These are phyloP conservation scores for Antrodiella citrinella DNA, from an alignment of 768 basidiomycete species.

Conservation along the genomic window DNA sequence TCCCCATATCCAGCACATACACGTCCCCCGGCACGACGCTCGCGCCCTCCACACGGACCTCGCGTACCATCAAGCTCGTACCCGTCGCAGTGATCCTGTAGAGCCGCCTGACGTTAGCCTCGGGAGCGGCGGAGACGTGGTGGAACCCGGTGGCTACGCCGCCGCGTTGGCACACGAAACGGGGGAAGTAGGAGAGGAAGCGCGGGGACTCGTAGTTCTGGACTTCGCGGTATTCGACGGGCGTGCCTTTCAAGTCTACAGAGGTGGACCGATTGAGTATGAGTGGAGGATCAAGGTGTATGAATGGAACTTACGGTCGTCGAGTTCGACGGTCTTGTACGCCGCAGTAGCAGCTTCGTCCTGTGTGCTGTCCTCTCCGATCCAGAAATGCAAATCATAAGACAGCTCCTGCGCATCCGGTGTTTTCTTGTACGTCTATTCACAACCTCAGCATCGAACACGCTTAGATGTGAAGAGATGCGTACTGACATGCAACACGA, in stretches of 20 bases:
- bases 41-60: constrained; percentile 35
- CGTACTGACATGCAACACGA: constrained; percentile 52
- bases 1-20: constrained; percentile 53
- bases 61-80: constrained; percentile 31
- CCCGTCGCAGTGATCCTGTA: constrained; percentile 36
- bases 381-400: constrained; percentile 61
- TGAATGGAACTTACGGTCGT: constrained; percentile 44
- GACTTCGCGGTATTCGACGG: constrained; percentile 56
- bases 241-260: constrained; percentile 50
- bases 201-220: constrained; percentile 47
- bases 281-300: background rate
- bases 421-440: constrained; percentile 49
- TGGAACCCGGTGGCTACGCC: constrained; percentile 46
- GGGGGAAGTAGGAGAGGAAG: constrained; percentile 41
- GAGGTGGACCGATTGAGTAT: background rate
- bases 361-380: constrained; percentile 49
- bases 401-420: constrained; percentile 39
- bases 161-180: constrained; percentile 37
- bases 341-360: constrained; percentile 57
- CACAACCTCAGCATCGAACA: no score
- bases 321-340: constrained; percentile 60
- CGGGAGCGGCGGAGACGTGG: constrained; percentile 36
- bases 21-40: constrained; percentile 49
- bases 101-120: constrained; percentile 37
- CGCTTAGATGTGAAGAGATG: no score